Conservation (phyloP, 73 alveolate species). For the Tetrahymena elliotti region DNA sequence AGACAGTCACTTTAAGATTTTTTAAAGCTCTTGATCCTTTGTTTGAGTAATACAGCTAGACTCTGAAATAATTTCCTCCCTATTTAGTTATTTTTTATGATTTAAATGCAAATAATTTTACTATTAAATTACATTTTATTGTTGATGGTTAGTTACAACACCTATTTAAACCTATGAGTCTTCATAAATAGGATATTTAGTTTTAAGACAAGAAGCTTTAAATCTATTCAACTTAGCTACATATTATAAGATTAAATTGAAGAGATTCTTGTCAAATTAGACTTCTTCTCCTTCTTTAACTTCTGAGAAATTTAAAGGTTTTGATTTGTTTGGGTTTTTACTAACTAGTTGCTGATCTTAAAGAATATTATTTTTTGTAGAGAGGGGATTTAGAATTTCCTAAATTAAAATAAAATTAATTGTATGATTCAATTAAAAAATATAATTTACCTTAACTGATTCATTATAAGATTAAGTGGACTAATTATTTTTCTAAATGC, state of each 20-base stretch:
- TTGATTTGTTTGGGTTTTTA: background rate
- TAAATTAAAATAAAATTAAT: background rate
- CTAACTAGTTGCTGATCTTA: background rate
- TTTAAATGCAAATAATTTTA: too few relatives aligned
- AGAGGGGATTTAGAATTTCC: background rate
- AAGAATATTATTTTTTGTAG: background rate
- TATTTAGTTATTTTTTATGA: background rate
- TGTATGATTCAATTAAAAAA: background rate
- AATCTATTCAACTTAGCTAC: background rate
- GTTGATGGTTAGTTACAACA: background rate
- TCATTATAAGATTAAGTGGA: background rate
- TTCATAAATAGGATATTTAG: background rate
- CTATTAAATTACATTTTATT: background rate
- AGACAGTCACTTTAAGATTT: background rate
- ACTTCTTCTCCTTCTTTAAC: background rate
- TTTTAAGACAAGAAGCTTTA: background rate
- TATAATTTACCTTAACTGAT: background rate
- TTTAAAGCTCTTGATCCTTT: background rate
- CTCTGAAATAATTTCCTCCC: background rate
- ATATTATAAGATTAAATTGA: background rate
- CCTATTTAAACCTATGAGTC: background rate
- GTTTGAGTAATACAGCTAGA: background rate
- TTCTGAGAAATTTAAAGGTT: background rate
- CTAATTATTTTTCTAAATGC: background rate
- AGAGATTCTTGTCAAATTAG: background rate